These are phyloP conservation scores for Starmerella floricola DNA, from an alignment of 805 yeast genomes.

Conservation along the genomic window DNA sequence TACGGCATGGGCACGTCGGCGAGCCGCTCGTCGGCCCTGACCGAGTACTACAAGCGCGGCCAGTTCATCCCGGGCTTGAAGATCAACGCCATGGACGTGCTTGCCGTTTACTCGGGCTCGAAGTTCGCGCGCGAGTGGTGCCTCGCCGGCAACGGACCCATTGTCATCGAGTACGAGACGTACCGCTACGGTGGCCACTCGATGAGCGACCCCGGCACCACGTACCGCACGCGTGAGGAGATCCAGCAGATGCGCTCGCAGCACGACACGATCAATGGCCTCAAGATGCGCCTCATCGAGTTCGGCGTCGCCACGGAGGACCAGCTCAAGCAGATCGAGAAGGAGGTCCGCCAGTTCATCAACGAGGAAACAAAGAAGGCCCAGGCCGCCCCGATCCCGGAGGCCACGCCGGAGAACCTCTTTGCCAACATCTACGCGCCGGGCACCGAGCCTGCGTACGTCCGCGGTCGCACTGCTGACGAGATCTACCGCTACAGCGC, in stretches of 20 bases:
- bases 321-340: conserved; percentile 87
- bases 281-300: conserved; percentile 75
- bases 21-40: conserved; percentile 88
- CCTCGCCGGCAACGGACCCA: conserved; percentile 85
- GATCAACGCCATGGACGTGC: conserved; percentile 96
- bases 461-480: conserved; percentile 93
- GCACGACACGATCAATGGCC: conserved; percentile 95
- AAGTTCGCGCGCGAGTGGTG: conserved; percentile 96
- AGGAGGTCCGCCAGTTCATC: conserved; percentile 89
- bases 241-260: conserved; percentile 98
- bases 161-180: conserved; percentile 93
- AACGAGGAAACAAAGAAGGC: conserved; percentile 91
- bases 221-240: conserved; percentile 99
- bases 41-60: conserved; percentile 97
- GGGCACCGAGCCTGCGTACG: conserved; percentile 82
- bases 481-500: conserved; percentile 71
- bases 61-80: conserved; percentile 98
- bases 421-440: conserved; percentile 94
- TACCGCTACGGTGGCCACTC: conserved; percentile 99
- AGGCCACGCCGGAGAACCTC: conserved; percentile 83
- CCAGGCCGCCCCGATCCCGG: conserved; percentile 89
- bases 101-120: conserved; percentile 91
- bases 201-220: conserved; percentile 99
- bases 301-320: conserved; percentile 81
- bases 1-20: conserved; percentile 99